A percentile compares a stretch with the other conserved stretches of the same genome.
Evolutionary conservation across 352 stramenopile species (phyloP).

Genomic region (Phytopythium mirpurense): DNA sequence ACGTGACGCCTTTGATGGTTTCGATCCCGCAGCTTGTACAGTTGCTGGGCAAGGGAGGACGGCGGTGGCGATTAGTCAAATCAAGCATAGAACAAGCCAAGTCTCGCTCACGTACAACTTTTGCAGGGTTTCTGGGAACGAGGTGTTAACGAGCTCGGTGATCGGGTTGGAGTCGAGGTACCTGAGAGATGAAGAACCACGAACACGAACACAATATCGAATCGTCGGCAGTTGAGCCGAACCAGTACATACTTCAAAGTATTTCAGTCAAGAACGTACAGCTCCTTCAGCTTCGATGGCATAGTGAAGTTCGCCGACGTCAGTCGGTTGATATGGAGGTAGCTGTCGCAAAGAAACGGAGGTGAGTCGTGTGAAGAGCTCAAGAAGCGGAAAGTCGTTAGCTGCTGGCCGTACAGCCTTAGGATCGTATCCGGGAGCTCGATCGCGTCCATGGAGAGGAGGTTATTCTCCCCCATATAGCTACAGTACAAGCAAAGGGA

Average conservation of each 20-base stretch:
- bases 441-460: constrained; percentile 3
- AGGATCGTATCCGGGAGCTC: constrained; percentile 1
- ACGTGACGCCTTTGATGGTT: neutral
- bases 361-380: too few species aligned
- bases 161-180: constrained; percentile 14
- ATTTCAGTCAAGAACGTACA: neutral
- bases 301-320: constrained; percentile 3
- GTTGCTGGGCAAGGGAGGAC: neutral
- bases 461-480: constrained; percentile 2
- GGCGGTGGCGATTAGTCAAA: too few species aligned
- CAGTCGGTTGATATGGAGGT: neutral
- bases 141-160: neutral
- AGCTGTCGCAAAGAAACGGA: too few species aligned
- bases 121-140: neutral
- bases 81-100: too few species aligned
- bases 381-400: too few species aligned
- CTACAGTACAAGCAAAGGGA: neutral
- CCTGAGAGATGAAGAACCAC: neutral
- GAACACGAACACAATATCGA: neutral
- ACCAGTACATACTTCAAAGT: neutral
- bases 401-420: neutral
- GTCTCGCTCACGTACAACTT: constrained; percentile 1
- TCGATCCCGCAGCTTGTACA: neutral
- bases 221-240: neutral
- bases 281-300: neutral